Conservation (phyloP, 805 yeast genomes). For the Blastobotrys chiropterorum region DNA sequence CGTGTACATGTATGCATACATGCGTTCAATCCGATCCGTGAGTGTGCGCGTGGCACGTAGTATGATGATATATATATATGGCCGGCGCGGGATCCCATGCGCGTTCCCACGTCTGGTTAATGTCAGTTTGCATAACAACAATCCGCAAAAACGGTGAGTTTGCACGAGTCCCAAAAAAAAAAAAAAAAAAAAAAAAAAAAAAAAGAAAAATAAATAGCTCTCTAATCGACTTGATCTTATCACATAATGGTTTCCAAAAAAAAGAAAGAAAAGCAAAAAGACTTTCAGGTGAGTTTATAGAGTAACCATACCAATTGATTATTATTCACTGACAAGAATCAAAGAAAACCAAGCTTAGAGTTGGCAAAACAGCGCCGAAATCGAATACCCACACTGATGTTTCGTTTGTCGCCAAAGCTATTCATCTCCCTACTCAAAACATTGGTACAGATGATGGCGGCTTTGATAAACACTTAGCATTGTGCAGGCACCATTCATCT, state of each 20-base stretch:
- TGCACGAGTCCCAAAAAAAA: too few species aligned
- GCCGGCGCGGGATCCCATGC: too few species aligned
- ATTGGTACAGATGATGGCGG: conserved; percentile 18
- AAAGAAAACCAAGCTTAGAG: conserved; percentile 69
- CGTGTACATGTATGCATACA: too few species aligned
- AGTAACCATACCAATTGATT: neutral
- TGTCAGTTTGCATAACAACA: too few species aligned
- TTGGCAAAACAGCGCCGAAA: conserved; percentile 73
- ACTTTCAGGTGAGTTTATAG: conserved; percentile 43
- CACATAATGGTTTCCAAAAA: conserved; percentile 36
- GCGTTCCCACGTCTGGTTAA: too few species aligned
- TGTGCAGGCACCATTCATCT: conserved; percentile 68
- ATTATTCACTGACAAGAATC: neutral
- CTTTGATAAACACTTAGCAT: conserved; percentile 54
- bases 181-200: too few species aligned
- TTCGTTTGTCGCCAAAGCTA: conserved; percentile 66
- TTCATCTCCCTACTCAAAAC: conserved; percentile 43
- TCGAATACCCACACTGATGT: conserved; percentile 80
- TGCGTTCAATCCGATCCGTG: too few species aligned
- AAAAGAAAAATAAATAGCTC: too few species aligned
- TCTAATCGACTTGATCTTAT: too few species aligned
- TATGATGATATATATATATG: too few species aligned
- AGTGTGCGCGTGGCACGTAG: too few species aligned
- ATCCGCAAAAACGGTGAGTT: too few species aligned
- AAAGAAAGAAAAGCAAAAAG: conserved; percentile 61